Evolutionary conservation across 2,329 filamentous ascomycete species (phyloP).

Genomic region (Ascomycota sp.): DNA sequence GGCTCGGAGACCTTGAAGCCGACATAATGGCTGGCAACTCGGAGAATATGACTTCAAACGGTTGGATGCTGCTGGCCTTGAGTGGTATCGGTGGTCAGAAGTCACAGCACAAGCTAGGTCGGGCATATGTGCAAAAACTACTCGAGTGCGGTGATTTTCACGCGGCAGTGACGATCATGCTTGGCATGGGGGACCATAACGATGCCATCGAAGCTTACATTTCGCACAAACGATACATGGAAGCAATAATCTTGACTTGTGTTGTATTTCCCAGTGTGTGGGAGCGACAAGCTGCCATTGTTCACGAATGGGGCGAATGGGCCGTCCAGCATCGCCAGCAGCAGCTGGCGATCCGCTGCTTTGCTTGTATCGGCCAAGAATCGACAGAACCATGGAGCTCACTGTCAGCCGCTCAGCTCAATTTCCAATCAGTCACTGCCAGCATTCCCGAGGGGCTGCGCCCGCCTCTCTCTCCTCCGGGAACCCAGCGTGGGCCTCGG

Average conservation of each 20-base stretch:
- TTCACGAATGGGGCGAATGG: slow-evolving; percentile 88
- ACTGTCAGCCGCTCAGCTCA: slow-evolving; percentile 48
- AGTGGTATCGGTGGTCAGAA: slow-evolving; percentile 60
- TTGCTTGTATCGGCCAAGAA: slow-evolving; percentile 76
- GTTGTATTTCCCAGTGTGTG: slow-evolving; percentile 69
- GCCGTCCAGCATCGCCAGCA: slow-evolving; percentile 74
- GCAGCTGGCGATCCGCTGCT: slow-evolving; percentile 78
- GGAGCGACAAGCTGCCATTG: slow-evolving; percentile 72
- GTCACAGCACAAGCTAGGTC: slow-evolving; percentile 76
- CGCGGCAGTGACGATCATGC: slow-evolving; percentile 76
- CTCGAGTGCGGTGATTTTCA: slow-evolving; percentile 82
- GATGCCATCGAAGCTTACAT: slow-evolving; percentile 95
- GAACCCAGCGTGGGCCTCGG: slow-evolving; percentile 35
- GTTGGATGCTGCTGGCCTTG: slow-evolving; percentile 92
- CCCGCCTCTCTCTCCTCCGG: slow-evolving; percentile 55
- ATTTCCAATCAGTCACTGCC: slow-evolving; percentile 31
- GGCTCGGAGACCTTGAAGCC: slow-evolving; percentile 70
- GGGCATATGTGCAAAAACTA: slow-evolving; percentile 75
- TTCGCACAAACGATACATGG: slow-evolving; percentile 78
- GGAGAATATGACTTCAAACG: slow-evolving; percentile 74
- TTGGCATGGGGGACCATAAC: slow-evolving; percentile 79
- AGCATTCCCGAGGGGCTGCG: slow-evolving; percentile 43
- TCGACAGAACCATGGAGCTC: slow-evolving; percentile 76
- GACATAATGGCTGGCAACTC: slow-evolving; percentile 66
- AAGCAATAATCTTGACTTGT: slow-evolving; percentile 75